Percentiles rank a stretch among this genome's conserved stretches.
phyloP scores from a whole-genome alignment of 345 rosid genomes.

The Syzygium aqueum region DNA sequence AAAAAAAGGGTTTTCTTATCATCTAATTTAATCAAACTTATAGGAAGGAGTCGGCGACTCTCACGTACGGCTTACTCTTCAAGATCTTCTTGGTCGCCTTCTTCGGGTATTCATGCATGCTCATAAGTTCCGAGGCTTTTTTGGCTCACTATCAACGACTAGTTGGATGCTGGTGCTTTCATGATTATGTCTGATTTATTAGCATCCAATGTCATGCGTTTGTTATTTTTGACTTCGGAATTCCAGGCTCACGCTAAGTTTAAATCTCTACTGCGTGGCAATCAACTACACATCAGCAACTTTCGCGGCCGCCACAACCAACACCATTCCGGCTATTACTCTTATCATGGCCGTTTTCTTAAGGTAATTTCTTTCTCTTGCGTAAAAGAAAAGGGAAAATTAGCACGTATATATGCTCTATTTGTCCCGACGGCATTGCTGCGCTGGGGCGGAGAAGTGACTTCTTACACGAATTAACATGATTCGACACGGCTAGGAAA shows the following conservation, averaged over 20 bases:
- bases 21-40: background rate
- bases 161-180: background rate
- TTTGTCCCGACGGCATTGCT: background rate
- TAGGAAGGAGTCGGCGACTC: conserved; percentile 35
- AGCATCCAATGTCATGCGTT: background rate
- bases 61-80: conserved; percentile 27
- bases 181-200: background rate
- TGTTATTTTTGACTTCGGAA: background rate
- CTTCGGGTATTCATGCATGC: conserved; percentile 19
- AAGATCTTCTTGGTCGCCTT: conserved; percentile 47
- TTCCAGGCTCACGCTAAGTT: conserved; percentile 58
- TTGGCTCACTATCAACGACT: background rate
- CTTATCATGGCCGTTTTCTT: conserved; percentile 49
- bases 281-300: conserved; percentile 71
- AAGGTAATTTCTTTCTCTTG: conserved; percentile 22
- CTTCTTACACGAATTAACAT: background rate
- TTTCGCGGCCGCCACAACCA: conserved; percentile 80
- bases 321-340: conserved; percentile 71
- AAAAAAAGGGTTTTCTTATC: background rate
- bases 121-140: background rate
- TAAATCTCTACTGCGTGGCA: conserved; percentile 61
- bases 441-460: background rate
- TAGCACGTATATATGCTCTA: no score
- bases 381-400: background rate
- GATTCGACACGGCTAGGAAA: background rate